A percentile compares a stretch with the other conserved stretches of the same genome.
phyloP scores from a whole-genome alignment of 768 basidiomycete genomes.

The Phylloporus scabripes region DNA sequence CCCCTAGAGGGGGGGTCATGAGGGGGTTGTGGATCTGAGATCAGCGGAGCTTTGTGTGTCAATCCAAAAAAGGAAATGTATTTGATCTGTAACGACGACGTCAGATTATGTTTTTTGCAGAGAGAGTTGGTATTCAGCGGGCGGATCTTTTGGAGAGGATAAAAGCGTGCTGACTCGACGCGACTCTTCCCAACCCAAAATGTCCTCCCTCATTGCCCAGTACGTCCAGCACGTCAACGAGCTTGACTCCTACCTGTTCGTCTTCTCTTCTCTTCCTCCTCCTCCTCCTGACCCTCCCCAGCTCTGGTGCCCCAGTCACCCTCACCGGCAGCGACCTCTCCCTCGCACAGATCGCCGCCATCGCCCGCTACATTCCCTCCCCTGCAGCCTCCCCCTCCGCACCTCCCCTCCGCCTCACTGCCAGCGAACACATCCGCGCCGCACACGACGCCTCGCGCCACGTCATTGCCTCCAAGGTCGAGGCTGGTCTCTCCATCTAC shows the following conservation, averaged over 20 bases:
- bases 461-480: constrained; percentile 63
- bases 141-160: constrained; percentile 14
- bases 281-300: constrained; percentile 22
- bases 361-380: constrained; percentile 50
- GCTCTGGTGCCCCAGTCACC: constrained; percentile 55
- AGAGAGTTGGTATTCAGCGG: constrained; percentile 2
- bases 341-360: constrained; percentile 72
- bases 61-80: background rate
- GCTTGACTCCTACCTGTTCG: constrained; percentile 60
- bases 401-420: constrained; percentile 20
- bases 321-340: constrained; percentile 70
- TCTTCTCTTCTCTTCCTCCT: constrained; percentile 1
- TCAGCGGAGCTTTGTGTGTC: background rate
- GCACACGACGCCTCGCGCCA: constrained; percentile 60
- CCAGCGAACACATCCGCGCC: constrained; percentile 31
- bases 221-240: constrained; percentile 60
- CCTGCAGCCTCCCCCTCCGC: constrained; percentile 36
- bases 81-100: constrained; percentile 9
- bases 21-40: background rate
- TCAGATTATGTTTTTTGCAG: constrained; percentile 14
- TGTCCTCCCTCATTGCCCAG: constrained; percentile 40
- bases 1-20: background rate
- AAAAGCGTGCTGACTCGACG: constrained; percentile 3
- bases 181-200: background rate
- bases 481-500: constrained; percentile 65